Evolutionary conservation across 352 stramenopile species (phyloP), one percentile per base, ranked within the genome.

Genomic region (Phytophthora macrochlamydospora): DNA sequence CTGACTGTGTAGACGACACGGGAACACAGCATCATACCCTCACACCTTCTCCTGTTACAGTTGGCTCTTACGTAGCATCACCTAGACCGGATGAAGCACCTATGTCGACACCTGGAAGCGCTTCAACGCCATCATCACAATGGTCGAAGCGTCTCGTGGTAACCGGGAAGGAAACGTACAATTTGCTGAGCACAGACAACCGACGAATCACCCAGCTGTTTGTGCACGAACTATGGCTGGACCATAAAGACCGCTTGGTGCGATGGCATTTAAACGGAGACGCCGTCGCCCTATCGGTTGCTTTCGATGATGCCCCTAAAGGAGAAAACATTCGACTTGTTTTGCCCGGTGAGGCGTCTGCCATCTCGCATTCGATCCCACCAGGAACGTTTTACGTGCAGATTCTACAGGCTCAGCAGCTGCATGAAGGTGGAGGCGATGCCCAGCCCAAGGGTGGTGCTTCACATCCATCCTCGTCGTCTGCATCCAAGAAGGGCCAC

Each of bases 201-300:
- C 83, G 87, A 7, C 73, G 77, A 0, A 80, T 95, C 32, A 95
- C 87, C 7, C 87, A 95, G 56, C 71, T 95, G 29, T 94, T 95
- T 61, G 87, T 95, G 7, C 87, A 95, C 51, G 87, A 95, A 45
- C 51, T 95, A 3, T 95, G 87, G 87, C 65, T 95, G 29, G 87
- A 95, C 62, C 87, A 92, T 64, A 95, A 95, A 57, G 75, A 91
- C 35, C 80, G 87, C 6, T 71, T 95, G 38, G 87, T 95, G 40
- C 85, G 87, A 7, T 95, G 87, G 87, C 87, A 94, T 67, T 73
- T 94, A 49, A 94, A 93, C 42, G 87, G 87, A 45, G 87, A 94
- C 33, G 83, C 87, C 1, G 87, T 94, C 4, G 87, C 84, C 7
- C 74, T 94, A 5, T 94, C 87, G 0, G 84, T 94, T 53, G 83